Evolutionary conservation across 73 alveolate genomes (phyloP), one percentile per base, ranked within the genome.

Genomic region (Paramecium tetraurelia): DNA sequence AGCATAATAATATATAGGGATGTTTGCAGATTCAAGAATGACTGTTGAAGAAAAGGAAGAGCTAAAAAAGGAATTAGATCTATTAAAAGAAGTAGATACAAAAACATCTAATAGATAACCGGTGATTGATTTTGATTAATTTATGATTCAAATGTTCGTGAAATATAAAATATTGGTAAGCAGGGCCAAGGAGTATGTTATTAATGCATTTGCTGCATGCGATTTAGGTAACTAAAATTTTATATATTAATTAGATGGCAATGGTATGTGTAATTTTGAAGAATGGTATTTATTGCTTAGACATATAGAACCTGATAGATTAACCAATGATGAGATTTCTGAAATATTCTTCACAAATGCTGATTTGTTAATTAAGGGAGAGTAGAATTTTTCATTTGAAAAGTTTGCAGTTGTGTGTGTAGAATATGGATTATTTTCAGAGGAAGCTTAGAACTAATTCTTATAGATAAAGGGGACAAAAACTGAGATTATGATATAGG

Each of bases 161-260:
- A 89, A 89, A 7, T 89, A 89, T 50, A 89, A 83, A 50, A 70
- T 70, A 12, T 44, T 89, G 5, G 94, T 89, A 11, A 89, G 87
- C 76, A 69, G 94, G 20, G 94, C 94, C 7, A 89, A 89, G 10
- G 88, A 77, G 11, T 89, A 89, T 50, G 94, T 89, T 4, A 89
- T 89, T 1, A 89, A 89, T 89, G 94, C 94, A 43, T 89, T 89
- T 71, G 94, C 94, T 41, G 94, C 94, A 70, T 89, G 92, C 4
- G 94, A 89, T 89, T 75, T 75, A 75, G 87, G 87, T 75, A 75
- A 29, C 5, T 6, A 29, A 12, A 7, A 3, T 63, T 4, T 6
- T 11, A 41, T 29, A 75, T 75, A 36, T 38, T 12, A 35, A 38
- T 71, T 70, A 70, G 94, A 89, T 89, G 94, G 94, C 5, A 89